Conservation (phyloP, 345 rosid genomes). For the Citrus glauca region DNA sequence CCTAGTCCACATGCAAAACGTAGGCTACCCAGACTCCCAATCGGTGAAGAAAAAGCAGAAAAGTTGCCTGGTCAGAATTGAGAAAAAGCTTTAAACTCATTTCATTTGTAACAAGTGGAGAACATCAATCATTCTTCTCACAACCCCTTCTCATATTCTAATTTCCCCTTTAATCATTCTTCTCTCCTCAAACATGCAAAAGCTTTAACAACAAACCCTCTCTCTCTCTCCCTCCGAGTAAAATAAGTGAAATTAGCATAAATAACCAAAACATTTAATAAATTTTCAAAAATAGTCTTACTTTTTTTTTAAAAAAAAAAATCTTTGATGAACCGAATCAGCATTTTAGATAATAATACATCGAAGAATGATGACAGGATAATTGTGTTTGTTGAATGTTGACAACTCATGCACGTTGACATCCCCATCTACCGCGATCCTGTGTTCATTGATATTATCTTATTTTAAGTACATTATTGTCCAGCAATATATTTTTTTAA, state of each 20-base stretch:
- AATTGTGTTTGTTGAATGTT: too few species aligned
- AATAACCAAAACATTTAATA: too few species aligned
- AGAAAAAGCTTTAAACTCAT: slow-evolving; percentile 8
- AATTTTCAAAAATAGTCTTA: background rate
- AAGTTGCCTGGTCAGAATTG: background rate
- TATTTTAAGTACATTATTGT: too few species aligned
- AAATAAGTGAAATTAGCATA: background rate
- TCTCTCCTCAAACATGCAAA: slow-evolving; percentile 3
- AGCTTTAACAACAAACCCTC: slow-evolving; percentile 10
- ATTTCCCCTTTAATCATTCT: slow-evolving; percentile 34
- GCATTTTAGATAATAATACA: too few species aligned
- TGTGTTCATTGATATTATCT: too few species aligned
- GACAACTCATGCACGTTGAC: too few species aligned
- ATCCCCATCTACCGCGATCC: too few species aligned
- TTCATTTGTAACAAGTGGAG: slow-evolving; percentile 39
- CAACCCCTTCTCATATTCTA: slow-evolving; percentile 33
- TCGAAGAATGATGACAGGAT: too few species aligned
- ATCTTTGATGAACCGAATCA: too few species aligned
- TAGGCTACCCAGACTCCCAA: background rate
- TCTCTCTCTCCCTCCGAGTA: background rate
- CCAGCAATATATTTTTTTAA: too few species aligned
- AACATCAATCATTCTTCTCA: slow-evolving; percentile 66
- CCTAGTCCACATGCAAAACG: background rate
- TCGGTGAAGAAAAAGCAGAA: background rate
- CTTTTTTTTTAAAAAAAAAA: too few species aligned